A percentile compares a stretch with the other conserved stretches of the same genome.
Conservation (phyloP, 2,329 filamentous ascomycete species). For the Sclerotinia borealis region DNA sequence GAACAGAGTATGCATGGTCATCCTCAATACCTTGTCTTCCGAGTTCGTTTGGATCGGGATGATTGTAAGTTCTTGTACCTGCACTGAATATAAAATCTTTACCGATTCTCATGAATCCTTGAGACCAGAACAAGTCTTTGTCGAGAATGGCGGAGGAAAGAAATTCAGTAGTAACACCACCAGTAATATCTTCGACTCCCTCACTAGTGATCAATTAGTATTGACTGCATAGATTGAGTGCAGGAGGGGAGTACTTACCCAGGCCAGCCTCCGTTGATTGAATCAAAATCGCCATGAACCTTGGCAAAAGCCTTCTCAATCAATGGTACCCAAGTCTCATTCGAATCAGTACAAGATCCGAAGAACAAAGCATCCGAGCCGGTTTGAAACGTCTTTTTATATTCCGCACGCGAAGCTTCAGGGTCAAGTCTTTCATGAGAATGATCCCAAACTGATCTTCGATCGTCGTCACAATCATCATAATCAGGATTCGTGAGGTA, state of each 20-base stretch:
- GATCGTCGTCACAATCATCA: slow-evolving; percentile 63
- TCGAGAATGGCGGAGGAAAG: slow-evolving; percentile 66
- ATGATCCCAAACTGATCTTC: slow-evolving; percentile 38
- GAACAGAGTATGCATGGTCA: slow-evolving; percentile 50
- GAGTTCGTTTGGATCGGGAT: slow-evolving; percentile 20
- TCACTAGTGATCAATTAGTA: slow-evolving; percentile 30
- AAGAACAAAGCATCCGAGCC: slow-evolving; percentile 74
- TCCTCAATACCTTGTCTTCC: slow-evolving; percentile 50
- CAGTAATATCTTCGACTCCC: slow-evolving; percentile 53
- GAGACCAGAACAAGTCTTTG: slow-evolving; percentile 74
- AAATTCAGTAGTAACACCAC: slow-evolving; percentile 63
- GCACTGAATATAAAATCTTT: slow-evolving; percentile 66
- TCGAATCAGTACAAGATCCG: slow-evolving; percentile 64
- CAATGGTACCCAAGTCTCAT: slow-evolving; percentile 76
- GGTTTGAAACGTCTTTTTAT: slow-evolving; percentile 34
- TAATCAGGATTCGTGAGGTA: slow-evolving; percentile 77
- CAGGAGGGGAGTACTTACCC: slow-evolving; percentile 22
- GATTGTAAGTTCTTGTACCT: slow-evolving; percentile 28
- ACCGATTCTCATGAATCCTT: slow-evolving; percentile 75
- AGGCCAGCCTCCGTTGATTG: slow-evolving; percentile 64
- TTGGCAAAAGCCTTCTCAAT: slow-evolving; percentile 80
- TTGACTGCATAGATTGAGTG: not conserved
- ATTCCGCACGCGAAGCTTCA: slow-evolving; percentile 42
- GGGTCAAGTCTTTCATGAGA: slow-evolving; percentile 14
- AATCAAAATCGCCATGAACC: slow-evolving; percentile 70